Conservation (phyloP, 2,329 filamentous ascomycete species). For the Pyricularia pennisetigena region DNA sequence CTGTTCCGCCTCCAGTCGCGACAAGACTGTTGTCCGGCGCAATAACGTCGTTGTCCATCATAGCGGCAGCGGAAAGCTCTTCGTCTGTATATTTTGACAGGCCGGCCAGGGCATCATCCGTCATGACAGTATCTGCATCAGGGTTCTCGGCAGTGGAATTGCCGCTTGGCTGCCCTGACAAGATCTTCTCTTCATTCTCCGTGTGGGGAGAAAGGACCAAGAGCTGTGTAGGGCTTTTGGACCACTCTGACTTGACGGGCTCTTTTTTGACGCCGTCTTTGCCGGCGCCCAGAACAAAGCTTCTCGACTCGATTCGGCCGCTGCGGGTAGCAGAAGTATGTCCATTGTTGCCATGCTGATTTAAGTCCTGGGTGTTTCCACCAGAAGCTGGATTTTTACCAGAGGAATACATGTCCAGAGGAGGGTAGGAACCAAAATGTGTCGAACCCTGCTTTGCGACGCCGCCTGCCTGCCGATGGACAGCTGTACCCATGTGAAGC, state of each 20-base stretch:
- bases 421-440: background rate
- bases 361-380: background rate
- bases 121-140: background rate
- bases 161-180: background rate
- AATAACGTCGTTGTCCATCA: background rate
- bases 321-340: background rate
- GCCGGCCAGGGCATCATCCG: background rate
- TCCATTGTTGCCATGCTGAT: background rate
- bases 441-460: background rate
- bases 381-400: background rate
- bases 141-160: background rate
- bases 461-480: background rate
- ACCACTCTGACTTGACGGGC: background rate
- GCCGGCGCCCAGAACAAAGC: background rate
- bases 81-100: background rate
- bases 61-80: background rate
- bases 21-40: background rate
- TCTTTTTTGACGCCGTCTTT: background rate
- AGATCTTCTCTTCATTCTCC: background rate
- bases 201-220: background rate
- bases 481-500: background rate
- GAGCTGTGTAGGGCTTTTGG: background rate
- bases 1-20: background rate
- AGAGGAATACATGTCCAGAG: background rate
- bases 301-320: background rate